phyloP scores from a whole-genome alignment of 2,329 filamentous ascomycete genomes.

The Aspergillus versicolor region DNA sequence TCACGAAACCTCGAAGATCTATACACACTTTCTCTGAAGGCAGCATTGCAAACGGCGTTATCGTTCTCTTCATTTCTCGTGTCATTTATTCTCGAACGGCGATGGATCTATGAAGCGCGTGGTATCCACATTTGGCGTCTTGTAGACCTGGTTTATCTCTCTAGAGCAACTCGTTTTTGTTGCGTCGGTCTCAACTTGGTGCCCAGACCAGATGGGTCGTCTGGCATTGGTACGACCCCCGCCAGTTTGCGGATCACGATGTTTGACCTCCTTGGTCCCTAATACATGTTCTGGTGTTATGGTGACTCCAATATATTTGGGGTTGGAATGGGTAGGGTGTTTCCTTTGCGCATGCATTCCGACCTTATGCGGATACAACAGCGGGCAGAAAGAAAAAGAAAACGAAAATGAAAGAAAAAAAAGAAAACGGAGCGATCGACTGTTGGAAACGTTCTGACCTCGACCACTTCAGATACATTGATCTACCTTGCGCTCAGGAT shows the following conservation, averaged over 20 bases:
- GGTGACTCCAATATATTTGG: conserved; percentile 16
- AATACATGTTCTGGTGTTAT: conserved; percentile 20
- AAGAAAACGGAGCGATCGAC: conserved; percentile 1
- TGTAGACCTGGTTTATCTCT: conserved; percentile 23
- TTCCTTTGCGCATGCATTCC: conserved; percentile 16
- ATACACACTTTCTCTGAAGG: conserved; percentile 97
- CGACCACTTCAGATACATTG: conserved; percentile 15
- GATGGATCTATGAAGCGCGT: conserved; percentile 23
- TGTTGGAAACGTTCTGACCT: conserved; percentile 13
- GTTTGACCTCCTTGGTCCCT: conserved; percentile 12
- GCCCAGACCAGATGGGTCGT: not conserved
- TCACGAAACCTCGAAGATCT: conserved; percentile 97
- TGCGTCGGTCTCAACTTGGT: conserved; percentile 9
- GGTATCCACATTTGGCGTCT: conserved; percentile 23
- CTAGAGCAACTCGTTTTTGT: conserved; percentile 23
- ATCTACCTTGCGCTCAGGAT: conserved; percentile 20
- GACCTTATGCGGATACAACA: conserved; percentile 15
- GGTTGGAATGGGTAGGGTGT: conserved; percentile 10
- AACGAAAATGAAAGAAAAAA: not conserved
- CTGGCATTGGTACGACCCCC: conserved; percentile 1
- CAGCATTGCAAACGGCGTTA: conserved; percentile 32
- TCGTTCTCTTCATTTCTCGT: conserved; percentile 17
- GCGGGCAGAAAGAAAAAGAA: conserved; percentile 10
- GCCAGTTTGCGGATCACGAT: conserved; percentile 7
- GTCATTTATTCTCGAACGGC: conserved; percentile 19